Percentiles rank a stretch among this genome's conserved stretches.
Evolutionary conservation across 495 filamentous ascomycete genomes (phyloP).

Genomic region (Hypoxylon lenormandii): DNA sequence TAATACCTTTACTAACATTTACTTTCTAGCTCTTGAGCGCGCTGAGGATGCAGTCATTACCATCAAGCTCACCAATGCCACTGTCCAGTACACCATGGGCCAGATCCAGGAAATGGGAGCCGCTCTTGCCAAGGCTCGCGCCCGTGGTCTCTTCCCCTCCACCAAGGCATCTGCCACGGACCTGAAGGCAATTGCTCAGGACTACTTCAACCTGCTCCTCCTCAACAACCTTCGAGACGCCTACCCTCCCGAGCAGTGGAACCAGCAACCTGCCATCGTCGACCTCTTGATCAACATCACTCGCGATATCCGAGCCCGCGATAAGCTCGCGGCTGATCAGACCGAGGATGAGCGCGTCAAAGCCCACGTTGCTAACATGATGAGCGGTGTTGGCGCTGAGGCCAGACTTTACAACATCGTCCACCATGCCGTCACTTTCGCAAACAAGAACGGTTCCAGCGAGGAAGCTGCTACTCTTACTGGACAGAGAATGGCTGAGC

Average conservation of each 20-base stretch:
- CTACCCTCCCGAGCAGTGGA: slow-evolving; percentile 37
- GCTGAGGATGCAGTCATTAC: neutral
- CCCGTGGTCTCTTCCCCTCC: slow-evolving; percentile 39
- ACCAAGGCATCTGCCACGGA: slow-evolving; percentile 33
- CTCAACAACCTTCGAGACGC: slow-evolving; percentile 27
- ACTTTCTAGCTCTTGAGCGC: neutral
- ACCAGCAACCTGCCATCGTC: slow-evolving; percentile 16
- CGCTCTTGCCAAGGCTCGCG: slow-evolving; percentile 39
- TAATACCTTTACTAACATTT: slow-evolving; percentile 13
- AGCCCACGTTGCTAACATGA: slow-evolving; percentile 41
- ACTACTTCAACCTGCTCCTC: slow-evolving; percentile 29
- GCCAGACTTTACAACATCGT: slow-evolving; percentile 46
- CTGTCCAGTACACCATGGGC: neutral
- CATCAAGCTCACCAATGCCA: neutral
- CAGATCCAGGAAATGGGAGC: slow-evolving; percentile 33
- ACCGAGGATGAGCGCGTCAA: slow-evolving; percentile 38
- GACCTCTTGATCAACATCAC: slow-evolving; percentile 35
- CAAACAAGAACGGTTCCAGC: slow-evolving; percentile 25
- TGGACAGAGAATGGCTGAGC: slow-evolving; percentile 27
- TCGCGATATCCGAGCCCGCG: slow-evolving; percentile 42
- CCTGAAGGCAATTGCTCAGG: slow-evolving; percentile 17
- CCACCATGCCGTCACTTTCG: slow-evolving; percentile 42
- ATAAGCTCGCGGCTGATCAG: slow-evolving; percentile 38
- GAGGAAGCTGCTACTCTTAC: slow-evolving; percentile 24
- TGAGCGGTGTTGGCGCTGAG: slow-evolving; percentile 43